Base-by-base conservation (phyloP, 2,329 filamentous ascomycete species). In the Alternaria gansuensis region DNA sequence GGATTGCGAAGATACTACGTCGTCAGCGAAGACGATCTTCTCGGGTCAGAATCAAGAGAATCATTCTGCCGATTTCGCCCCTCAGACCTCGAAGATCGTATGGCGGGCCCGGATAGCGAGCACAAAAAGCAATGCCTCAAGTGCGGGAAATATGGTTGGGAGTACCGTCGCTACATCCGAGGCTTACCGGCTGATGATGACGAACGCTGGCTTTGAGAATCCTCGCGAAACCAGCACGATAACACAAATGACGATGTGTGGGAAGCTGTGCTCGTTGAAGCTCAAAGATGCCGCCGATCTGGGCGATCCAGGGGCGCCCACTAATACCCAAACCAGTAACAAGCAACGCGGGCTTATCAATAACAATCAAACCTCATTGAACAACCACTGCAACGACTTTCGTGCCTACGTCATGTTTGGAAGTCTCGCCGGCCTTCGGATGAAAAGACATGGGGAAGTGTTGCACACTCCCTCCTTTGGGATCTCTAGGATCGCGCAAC, bases 241-340 rank as follows among this genome's bases (percentile, higher is more conserved):
- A 50, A 40, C 37, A 40, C 26, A 33, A 24, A 11, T 41, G 33
- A 40, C 33, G 14, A 41, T 55, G 52, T 55, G 14, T 49, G 28
- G 52, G 43, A 34, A 50, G 37, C 17, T 23, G 46, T 56, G 46
- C 40, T 51, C 21, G 17, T 44, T 36, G 24, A 23, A 37, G 11
- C 23, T 28, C 33, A 24, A 54, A 45, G 40, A 46, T 54, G 23
- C 17, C 40, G 24, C n/a, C 9, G 51, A 54, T 46, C 51, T 54
- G 23, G 51, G 41, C 51, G 41, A 39, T 46, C 26, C 43, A 31
- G 36, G 17, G 44, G 52, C 26, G 23, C 21, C 13, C 43, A 49
- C 55, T 54, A 58, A 24, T 3, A 10, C 55, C 43, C 43, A 58
- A 58, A 54, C 31, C 7, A 58, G 55, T 52, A 58, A 58, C 29